Percentiles rank a stretch among this genome's conserved stretches.
These are phyloP conservation scores for Aspergillus wentii DNA, from an alignment of 495 filamentous ascomycete species.

Conservation along the genomic window DNA sequence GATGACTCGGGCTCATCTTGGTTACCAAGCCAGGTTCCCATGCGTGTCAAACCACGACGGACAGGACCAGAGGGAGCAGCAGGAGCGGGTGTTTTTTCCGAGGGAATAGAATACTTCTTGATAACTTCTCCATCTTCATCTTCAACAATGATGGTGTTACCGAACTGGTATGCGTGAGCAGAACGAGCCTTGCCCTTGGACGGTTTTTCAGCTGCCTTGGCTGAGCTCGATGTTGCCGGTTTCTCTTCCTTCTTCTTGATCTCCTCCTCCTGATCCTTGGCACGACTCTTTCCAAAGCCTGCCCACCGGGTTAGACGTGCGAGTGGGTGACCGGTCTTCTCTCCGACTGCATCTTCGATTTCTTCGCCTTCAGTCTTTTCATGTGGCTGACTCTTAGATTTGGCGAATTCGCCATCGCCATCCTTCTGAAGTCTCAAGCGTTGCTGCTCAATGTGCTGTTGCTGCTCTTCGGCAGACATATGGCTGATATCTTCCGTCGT, in stretches of 20 bases:
- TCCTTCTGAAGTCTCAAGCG: conserved; percentile 56
- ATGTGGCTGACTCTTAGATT: conserved; percentile 37
- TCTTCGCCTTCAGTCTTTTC: conserved; percentile 43
- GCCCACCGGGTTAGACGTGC: conserved; percentile 34
- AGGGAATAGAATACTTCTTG: conserved; percentile 88
- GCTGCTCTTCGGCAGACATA: conserved; percentile 40
- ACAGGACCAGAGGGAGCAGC: conserved; percentile 29
- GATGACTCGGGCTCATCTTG: conserved; percentile 44
- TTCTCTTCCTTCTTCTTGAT: conserved; percentile 11
- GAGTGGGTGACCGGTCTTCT: conserved; percentile 24
- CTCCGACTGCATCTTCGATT: conserved; percentile 26
- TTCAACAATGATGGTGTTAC: conserved; percentile 96
- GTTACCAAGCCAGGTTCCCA: conserved; percentile 61
- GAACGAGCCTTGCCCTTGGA: conserved; percentile 43
- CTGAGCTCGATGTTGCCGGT: too few relatives aligned
- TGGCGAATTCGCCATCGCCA: conserved; percentile 36
- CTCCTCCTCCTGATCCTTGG: conserved; percentile 15
- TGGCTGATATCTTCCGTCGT: conserved; percentile 41
- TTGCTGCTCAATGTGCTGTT: conserved; percentile 51
- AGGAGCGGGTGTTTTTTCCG: conserved; percentile 26
- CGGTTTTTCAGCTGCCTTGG: conserved; percentile 16
- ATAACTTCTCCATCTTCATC: conserved; percentile 97
- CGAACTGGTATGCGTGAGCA: conserved; percentile 91
- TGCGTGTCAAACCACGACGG: conserved; percentile 47
- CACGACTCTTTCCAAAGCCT: conserved; percentile 30